These are phyloP conservation scores for Suillus weaverae DNA, from an alignment of 768 basidiomycete genomes.

Conservation along the genomic window DNA sequence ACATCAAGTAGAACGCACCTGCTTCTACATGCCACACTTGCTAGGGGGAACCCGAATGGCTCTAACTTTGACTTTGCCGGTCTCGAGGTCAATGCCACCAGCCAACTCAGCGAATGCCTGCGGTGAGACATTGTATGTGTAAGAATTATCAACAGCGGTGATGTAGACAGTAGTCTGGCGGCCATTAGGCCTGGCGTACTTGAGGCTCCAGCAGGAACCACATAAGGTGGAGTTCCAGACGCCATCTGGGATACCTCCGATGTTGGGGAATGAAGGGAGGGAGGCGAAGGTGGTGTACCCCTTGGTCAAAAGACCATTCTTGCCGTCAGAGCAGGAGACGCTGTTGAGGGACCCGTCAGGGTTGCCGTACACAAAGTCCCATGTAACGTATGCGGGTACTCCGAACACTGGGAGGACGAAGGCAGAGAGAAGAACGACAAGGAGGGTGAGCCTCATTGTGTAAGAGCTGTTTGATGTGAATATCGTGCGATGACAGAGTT, in stretches of 20 bases:
- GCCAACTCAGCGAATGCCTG: slow-evolving; percentile 1
- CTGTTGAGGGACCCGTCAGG: neutral
- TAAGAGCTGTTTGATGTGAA: neutral
- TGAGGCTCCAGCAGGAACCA: slow-evolving; percentile 10
- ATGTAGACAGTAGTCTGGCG: slow-evolving; percentile 1
- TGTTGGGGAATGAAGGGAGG: slow-evolving; percentile 12
- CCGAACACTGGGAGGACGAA: neutral
- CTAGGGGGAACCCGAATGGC: neutral
- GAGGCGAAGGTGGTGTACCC: slow-evolving; percentile 18
- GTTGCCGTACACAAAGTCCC: slow-evolving; percentile 7
- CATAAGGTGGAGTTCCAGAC: slow-evolving; percentile 11
- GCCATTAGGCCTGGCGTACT: slow-evolving; percentile 1
- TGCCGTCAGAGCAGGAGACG: slow-evolving; percentile 23
- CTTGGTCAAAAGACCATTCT: slow-evolving; percentile 18
- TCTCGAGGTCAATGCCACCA: neutral
- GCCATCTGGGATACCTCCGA: slow-evolving; percentile 9
- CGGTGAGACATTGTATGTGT: slow-evolving; percentile 6
- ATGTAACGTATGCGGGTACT: slow-evolving; percentile 1
- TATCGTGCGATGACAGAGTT: neutral
- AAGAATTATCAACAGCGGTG: slow-evolving; percentile 9
- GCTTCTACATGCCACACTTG: slow-evolving; percentile 8
- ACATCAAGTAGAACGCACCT: neutral
- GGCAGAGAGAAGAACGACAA: neutral
- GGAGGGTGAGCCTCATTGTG: neutral
- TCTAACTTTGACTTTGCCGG: slow-evolving; percentile 6